These are phyloP conservation scores for Akebia trifoliata DNA, from an alignment of 164 flowering plant genomes.

Conservation along the genomic window DNA sequence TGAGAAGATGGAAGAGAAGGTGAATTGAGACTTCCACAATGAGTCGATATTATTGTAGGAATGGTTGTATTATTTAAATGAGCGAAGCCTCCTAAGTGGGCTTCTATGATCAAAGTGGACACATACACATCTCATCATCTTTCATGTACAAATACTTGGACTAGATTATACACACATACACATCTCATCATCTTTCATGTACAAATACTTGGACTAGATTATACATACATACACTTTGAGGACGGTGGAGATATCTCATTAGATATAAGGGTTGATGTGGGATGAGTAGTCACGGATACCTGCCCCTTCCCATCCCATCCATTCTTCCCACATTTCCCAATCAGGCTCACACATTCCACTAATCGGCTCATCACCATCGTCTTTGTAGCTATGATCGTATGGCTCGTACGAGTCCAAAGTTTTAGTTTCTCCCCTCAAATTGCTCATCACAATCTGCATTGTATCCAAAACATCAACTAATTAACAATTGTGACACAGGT, in stretches of 20 bases:
- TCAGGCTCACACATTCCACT: conserved; percentile 65
- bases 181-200: no score
- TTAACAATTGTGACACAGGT: neutral
- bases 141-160: no score
- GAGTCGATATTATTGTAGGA: no score
- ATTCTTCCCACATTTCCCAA: conserved; percentile 81
- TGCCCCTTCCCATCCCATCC: conserved; percentile 99
- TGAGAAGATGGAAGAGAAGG: no score
- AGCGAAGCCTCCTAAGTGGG: no score
- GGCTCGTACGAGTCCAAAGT: conserved; percentile 9
- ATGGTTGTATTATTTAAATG: no score
- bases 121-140: no score
- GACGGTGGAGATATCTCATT: neutral
- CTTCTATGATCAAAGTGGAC: no score
- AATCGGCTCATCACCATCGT: conserved; percentile 29
- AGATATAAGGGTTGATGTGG: conserved; percentile 79
- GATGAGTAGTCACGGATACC: conserved; percentile 73
- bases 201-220: no score
- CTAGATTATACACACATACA: no score
- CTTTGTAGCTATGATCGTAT: conserved; percentile 15
- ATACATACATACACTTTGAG: no score
- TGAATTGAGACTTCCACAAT: no score
- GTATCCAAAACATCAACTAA: neutral
- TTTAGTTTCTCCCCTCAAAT: conserved; percentile 41
- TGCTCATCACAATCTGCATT: conserved; percentile 65